phyloP scores from a whole-genome alignment of 495 filamentous ascomycete genomes.

The Penicillium fimorum region DNA sequence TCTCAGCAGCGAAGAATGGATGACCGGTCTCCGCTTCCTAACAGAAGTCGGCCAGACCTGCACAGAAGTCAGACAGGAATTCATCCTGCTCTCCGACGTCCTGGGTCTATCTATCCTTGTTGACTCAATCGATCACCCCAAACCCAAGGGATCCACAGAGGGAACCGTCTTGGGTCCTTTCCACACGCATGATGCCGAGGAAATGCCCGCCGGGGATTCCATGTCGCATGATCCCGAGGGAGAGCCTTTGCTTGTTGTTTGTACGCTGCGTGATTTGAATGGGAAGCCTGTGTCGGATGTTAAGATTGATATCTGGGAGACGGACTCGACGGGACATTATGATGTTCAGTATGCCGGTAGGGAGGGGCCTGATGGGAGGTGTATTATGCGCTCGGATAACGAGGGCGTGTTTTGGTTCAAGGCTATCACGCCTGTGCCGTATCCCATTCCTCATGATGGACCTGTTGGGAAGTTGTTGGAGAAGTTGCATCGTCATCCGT shows the following conservation, averaged over 20 bases:
- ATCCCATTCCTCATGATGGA: conserved; percentile 87
- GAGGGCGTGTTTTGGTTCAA: conserved; percentile 85
- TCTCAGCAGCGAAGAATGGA: conserved; percentile 78
- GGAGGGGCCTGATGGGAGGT: conserved; percentile 72
- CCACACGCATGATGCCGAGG: conserved; percentile 84
- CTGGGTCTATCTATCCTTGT: conserved; percentile 87
- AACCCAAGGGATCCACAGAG: conserved; percentile 71
- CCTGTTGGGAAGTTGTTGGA: conserved; percentile 78
- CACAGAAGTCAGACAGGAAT: conserved; percentile 77
- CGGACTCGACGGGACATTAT: conserved; percentile 81
- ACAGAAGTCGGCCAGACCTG: conserved; percentile 72
- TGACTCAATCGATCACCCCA: conserved; percentile 90
- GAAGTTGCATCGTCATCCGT: conserved; percentile 71
- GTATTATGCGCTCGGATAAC: conserved; percentile 68
- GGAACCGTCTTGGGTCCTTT: conserved; percentile 91
- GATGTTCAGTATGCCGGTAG: conserved; percentile 81
- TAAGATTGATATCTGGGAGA: conserved; percentile 93
- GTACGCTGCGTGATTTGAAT: conserved; percentile 66
- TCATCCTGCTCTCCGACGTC: conserved; percentile 90
- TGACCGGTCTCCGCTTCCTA: conserved; percentile 67
- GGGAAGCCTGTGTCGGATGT: conserved; percentile 68
- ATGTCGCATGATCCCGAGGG: conserved; percentile 67
- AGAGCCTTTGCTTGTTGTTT: conserved; percentile 69
- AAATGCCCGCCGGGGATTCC: conserved; percentile 57
- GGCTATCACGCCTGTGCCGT: conserved; percentile 82